Base-by-base conservation (phyloP, 2,329 filamentous ascomycete genomes). In the Ophiosphaerella herpotricha region DNA sequence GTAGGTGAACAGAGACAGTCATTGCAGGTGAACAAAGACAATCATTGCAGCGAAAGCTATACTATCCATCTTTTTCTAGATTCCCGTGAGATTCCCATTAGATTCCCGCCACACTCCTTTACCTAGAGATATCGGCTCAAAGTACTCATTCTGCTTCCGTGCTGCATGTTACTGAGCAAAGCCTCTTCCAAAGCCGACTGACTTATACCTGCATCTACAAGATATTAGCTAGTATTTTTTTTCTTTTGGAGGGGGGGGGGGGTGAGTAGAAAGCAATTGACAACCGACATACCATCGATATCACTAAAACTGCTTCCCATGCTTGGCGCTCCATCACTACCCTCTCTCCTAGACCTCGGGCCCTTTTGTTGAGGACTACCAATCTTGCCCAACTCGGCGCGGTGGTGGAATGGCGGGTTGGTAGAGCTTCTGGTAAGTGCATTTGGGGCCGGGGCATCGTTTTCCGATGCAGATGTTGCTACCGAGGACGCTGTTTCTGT, bases 251-350 rank as follows among this genome's bases (percentile, higher is more conserved):
- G n/a, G n/a, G n/a, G n/a, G n/a, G n/a, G n/a, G n/a, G n/a, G n/a
- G n/a, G n/a, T n/a, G n/a, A n/a, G n/a, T n/a, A n/a, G n/a, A n/a
- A n/a, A 18, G 24, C n/a, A 43, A 7, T 4, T n/a, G 12, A 11
- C 32, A 24, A 2, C 14, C 36, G 35, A 63, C 67, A 58, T 71
- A 82, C 88, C 89, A 68, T 93, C 90, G 37, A 95, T 80, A 75
- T 94, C 90, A 72, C 89, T 93, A 64, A 91, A 94, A 62, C 89
- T 92, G 70, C 89, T 93, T 1, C 89, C 88, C 67, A 73, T 73
- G 36, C 70, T 73, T 12, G 68, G 69, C 2, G 67, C 67, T 1
- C 68, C 70, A 38, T 73, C 70, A 38, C 70, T 73, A 5, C 68
- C 68, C 21, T 71, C 67, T 35, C 56, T 66, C 35, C 50, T 50